These are phyloP conservation scores for Eucalyptus decipiens DNA, from an alignment of 345 rosid genomes.

Conservation along the genomic window DNA sequence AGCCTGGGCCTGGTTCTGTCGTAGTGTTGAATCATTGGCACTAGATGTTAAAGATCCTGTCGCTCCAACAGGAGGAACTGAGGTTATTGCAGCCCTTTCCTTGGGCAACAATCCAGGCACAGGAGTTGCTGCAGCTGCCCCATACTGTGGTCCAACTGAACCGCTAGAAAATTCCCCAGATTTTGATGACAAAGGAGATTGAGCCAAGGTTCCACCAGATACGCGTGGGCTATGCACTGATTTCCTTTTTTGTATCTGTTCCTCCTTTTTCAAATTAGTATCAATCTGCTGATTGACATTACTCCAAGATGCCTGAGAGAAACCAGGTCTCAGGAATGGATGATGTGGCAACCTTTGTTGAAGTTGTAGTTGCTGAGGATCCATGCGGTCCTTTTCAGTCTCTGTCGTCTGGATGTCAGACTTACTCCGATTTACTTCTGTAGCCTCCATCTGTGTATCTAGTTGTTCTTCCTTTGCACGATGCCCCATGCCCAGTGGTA, in stretches of 20 bases:
- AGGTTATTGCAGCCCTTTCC: constrained; percentile 61
- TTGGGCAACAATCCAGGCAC: constrained; percentile 51
- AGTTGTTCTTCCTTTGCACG: constrained; percentile 67
- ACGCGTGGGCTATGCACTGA: constrained; percentile 78
- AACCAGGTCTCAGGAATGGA: constrained; percentile 36
- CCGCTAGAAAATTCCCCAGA: constrained; percentile 95
- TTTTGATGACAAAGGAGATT: constrained; percentile 89
- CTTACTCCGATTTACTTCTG: constrained; percentile 29
- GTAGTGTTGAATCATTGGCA: constrained; percentile 68
- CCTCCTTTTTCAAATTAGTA: constrained; percentile 63
- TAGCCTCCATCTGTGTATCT: constrained; percentile 55
- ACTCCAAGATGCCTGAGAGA: constrained; percentile 61
- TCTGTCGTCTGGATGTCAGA: constrained; percentile 38
- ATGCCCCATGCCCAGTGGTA: constrained; percentile 41
- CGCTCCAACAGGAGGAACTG: constrained; percentile 52
- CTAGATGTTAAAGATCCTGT: constrained; percentile 65
- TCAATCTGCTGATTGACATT: constrained; percentile 60
- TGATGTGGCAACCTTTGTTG: constrained; percentile 56
- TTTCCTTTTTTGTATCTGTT: constrained; percentile 65
- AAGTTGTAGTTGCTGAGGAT: constrained; percentile 37
- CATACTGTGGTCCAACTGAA: constrained; percentile 74
- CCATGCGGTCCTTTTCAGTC: constrained; percentile 47
- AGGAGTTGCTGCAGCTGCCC: constrained; percentile 35
- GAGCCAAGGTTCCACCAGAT: constrained; percentile 71
- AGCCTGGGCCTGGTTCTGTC: constrained; percentile 58